A percentile compares a stretch with the other conserved stretches of the same genome.
Evolutionary conservation across 352 stramenopile genomes (phyloP).

Genomic region (Pythium vanterpoolii): DNA sequence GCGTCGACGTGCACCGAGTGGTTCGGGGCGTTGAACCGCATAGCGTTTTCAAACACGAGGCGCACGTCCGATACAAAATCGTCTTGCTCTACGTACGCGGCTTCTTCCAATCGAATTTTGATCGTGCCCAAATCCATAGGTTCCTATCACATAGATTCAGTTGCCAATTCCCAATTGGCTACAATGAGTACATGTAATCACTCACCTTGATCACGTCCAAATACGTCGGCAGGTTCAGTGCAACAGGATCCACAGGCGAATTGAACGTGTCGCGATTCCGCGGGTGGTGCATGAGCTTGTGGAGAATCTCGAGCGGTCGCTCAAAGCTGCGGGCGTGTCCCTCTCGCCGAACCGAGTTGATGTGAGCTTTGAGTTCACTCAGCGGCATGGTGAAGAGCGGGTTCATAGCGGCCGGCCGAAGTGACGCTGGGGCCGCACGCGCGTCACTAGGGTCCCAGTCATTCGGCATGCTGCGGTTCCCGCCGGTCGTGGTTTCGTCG

Average conservation of each 20-base stretch:
- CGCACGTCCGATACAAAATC: conserved; percentile 79
- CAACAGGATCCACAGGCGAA: conserved; percentile 63
- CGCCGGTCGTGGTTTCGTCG: conserved; percentile 26
- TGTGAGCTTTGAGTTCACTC: conserved; percentile 54
- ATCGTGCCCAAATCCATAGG: conserved; percentile 93
- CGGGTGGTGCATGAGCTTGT: conserved; percentile 70
- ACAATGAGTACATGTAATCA: neutral
- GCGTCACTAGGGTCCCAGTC: conserved; percentile 26
- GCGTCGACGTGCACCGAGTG: conserved; percentile 82
- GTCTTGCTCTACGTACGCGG: conserved; percentile 80
- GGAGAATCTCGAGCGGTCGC: conserved; percentile 57
- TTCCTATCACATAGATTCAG: conserved; percentile 27
- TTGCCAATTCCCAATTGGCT: neutral
- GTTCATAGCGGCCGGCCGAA: conserved; percentile 20
- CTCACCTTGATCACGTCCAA: conserved; percentile 50
- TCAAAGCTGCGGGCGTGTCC: conserved; percentile 62
- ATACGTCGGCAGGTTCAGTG: conserved; percentile 71
- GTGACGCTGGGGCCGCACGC: neutral
- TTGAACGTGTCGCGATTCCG: conserved; percentile 80
- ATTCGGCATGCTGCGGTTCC: conserved; percentile 56
- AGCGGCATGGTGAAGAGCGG: conserved; percentile 61
- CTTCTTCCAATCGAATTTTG: conserved; percentile 72
- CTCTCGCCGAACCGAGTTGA: conserved; percentile 63
- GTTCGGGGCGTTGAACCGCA: conserved; percentile 74
- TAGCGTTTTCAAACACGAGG: conserved; percentile 90